These are phyloP conservation scores for Helicocarpus griseus DNA, from an alignment of 2,329 filamentous ascomycete species.

Conservation along the genomic window DNA sequence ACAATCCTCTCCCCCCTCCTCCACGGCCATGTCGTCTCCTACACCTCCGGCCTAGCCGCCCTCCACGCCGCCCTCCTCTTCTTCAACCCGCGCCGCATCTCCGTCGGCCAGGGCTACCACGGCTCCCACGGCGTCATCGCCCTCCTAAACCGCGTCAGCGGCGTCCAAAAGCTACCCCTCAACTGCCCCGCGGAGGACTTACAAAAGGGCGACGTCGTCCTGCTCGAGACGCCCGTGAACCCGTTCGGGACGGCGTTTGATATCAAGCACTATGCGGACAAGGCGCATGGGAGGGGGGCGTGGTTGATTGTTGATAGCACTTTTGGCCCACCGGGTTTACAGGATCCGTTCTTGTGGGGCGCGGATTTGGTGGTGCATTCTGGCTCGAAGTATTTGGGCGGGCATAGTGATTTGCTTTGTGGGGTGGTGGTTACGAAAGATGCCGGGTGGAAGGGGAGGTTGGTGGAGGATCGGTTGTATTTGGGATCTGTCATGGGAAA, in stretches of 20 bases:
- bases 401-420: slow-evolving; percentile 87
- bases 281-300: slow-evolving; percentile 63
- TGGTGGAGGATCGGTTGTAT: slow-evolving; percentile 62
- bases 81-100: slow-evolving; percentile 71
- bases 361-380: slow-evolving; percentile 86
- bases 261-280: slow-evolving; percentile 60
- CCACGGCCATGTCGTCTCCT: slow-evolving; percentile 57
- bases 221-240: slow-evolving; percentile 90
- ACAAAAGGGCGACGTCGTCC: slow-evolving; percentile 69
- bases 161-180: slow-evolving; percentile 62
- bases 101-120: slow-evolving; percentile 81
- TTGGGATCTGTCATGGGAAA: slow-evolving; percentile 80
- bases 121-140: slow-evolving; percentile 80
- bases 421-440: slow-evolving; percentile 63
- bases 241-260: slow-evolving; percentile 73
- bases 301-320: slow-evolving; percentile 79
- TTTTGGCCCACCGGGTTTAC: slow-evolving; percentile 81
- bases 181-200: slow-evolving; percentile 58
- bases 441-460: slow-evolving; percentile 47
- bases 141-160: slow-evolving; percentile 65
- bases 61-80: slow-evolving; percentile 82
- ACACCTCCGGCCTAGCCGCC: slow-evolving; percentile 74
- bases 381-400: slow-evolving; percentile 93
- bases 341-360: slow-evolving; percentile 72
- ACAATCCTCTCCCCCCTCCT: slow-evolving; percentile 67